Evolutionary conservation across 306 rosid species (phyloP).

Genomic region (Senna siamea): DNA sequence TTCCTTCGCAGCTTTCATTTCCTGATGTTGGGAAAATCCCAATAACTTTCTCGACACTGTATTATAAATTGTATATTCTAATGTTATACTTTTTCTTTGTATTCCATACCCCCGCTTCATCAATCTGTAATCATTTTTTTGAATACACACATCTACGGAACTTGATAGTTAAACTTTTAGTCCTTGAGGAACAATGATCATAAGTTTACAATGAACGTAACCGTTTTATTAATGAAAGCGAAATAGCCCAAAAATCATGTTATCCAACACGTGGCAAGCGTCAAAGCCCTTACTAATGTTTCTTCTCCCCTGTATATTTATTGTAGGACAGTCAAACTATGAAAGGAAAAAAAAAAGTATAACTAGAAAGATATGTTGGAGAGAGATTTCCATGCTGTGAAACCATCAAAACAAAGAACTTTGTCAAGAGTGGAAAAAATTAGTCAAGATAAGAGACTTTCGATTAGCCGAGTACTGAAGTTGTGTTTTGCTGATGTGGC

Average conservation of each 20-base stretch:
- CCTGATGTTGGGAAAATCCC: constrained; percentile 35
- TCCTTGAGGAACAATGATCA: neutral
- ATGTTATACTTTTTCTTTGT: neutral
- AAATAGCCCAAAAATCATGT: neutral
- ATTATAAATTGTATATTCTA: constrained; percentile 23
- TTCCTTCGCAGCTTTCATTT: constrained; percentile 52
- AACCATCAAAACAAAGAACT: neutral
- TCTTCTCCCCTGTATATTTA: no score
- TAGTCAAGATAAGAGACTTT: no score
- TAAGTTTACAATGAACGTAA: constrained; percentile 20
- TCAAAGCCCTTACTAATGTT: neutral
- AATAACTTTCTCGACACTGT: constrained; percentile 9
- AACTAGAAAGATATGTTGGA: no score
- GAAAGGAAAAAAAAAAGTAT: neutral
- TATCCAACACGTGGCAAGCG: constrained; percentile 17
- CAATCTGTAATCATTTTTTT: constrained; percentile 18
- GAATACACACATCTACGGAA: constrained; percentile 5
- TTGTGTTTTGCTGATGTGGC: neutral
- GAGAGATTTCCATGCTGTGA: no score
- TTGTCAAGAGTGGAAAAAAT: neutral
- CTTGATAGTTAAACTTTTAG: neutral
- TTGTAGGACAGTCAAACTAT: constrained; percentile 1
- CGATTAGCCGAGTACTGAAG: neutral
- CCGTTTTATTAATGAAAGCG: constrained; percentile 7
- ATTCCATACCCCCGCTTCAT: constrained; percentile 17